Conservation (phyloP, 2,329 filamentous ascomycete genomes). For the Diaporthe australafricana region DNA sequence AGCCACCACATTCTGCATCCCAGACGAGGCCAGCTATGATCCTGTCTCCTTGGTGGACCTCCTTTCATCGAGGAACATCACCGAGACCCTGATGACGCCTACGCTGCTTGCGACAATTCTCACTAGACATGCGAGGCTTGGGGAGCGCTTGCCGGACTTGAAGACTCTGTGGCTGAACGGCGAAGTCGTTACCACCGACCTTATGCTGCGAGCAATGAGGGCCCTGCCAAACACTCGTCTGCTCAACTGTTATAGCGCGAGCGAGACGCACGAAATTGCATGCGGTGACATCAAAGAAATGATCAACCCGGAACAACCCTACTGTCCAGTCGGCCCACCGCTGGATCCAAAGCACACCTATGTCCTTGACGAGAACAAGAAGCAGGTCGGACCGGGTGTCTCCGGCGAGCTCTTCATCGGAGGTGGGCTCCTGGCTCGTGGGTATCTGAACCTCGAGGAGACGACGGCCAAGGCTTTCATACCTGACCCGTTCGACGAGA, state of each 20-base stretch:
- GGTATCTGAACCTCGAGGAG: slow-evolving; percentile 84
- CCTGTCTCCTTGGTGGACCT: slow-evolving; percentile 79
- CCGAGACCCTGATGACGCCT: slow-evolving; percentile 86
- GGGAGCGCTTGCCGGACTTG: slow-evolving; percentile 71
- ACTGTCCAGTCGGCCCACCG: slow-evolving; percentile 80
- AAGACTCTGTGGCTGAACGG: slow-evolving; percentile 81
- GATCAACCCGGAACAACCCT: slow-evolving; percentile 69
- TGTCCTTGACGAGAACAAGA: slow-evolving; percentile 76
- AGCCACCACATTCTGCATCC: slow-evolving; percentile 80
- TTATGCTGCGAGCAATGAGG: slow-evolving; percentile 75
- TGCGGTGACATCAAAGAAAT: slow-evolving; percentile 80
- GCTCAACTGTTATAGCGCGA: slow-evolving; percentile 85
- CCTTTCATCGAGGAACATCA: slow-evolving; percentile 73
- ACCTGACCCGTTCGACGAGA: slow-evolving; percentile 71
- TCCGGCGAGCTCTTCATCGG: slow-evolving; percentile 82
- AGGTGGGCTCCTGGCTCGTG: slow-evolving; percentile 78
- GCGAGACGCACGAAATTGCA: slow-evolving; percentile 84
- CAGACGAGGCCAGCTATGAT: slow-evolving; percentile 83
- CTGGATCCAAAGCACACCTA: slow-evolving; percentile 77
- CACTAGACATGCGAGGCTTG: slow-evolving; percentile 75
- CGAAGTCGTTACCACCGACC: slow-evolving; percentile 83
- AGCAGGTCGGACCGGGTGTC: slow-evolving; percentile 70
- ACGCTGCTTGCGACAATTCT: slow-evolving; percentile 82
- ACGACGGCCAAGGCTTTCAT: slow-evolving; percentile 80
- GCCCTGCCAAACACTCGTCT: slow-evolving; percentile 77